Percentiles rank a stretch among this genome's conserved stretches.
Conservation (phyloP, 2,329 filamentous ascomycete species). For the Sporothrix humicola region DNA sequence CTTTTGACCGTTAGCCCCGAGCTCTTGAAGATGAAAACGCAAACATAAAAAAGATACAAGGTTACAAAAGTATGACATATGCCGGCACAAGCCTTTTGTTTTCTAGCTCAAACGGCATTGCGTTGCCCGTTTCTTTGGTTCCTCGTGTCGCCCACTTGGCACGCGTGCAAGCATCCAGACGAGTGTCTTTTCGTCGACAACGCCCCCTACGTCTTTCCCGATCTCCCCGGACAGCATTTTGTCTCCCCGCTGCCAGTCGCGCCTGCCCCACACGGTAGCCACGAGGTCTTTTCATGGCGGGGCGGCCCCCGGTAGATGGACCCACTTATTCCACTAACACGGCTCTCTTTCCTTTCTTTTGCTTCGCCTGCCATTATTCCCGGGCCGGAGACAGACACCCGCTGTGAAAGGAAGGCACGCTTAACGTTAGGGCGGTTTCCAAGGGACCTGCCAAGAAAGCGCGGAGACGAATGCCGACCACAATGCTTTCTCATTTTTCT, state of each 20-base stretch:
- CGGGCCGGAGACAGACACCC: constrained; percentile 23
- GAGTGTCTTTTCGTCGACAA: neutral
- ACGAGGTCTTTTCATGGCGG: neutral
- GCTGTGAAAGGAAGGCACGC: neutral
- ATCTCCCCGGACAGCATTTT: constrained; percentile 7
- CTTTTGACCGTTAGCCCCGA: neutral
- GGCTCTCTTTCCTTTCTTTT: no score
- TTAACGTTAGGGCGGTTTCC: no score
- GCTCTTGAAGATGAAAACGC: no score
- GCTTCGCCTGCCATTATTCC: neutral
- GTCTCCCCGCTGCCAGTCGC: neutral
- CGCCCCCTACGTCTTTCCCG: neutral
- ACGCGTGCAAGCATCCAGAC: constrained; percentile 12
- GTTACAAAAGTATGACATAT: no score
- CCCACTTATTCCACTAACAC: constrained; percentile 13
- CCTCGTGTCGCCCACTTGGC: neutral
- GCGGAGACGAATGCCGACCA: no score
- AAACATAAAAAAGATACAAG: no score
- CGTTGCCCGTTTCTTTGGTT: neutral
- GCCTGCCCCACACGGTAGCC: neutral
- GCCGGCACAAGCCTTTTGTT: neutral
- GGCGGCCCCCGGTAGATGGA: neutral
- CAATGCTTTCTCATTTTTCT: no score
- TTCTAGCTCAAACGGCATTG: neutral
- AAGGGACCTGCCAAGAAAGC: neutral